Evolutionary conservation across 768 basidiomycete genomes (phyloP).

Genomic region (Lactarius hengduanensis): DNA sequence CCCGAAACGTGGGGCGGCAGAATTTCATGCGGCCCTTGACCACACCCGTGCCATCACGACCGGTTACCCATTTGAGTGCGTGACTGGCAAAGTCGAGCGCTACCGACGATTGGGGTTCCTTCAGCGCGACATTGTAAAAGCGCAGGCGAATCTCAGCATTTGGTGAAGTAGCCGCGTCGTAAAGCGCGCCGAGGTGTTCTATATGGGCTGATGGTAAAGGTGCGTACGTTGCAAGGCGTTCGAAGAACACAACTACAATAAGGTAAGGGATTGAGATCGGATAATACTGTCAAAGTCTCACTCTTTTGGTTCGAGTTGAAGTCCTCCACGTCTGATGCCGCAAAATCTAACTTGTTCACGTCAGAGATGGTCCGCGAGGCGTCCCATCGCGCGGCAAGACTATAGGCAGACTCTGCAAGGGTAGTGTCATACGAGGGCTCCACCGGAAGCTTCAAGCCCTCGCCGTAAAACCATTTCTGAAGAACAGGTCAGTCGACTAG

Average conservation of each 20-base stretch:
- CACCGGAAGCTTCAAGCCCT: slow-evolving; percentile 70
- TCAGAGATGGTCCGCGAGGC: slow-evolving; percentile 50
- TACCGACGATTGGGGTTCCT: slow-evolving; percentile 45
- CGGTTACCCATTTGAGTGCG: slow-evolving; percentile 69
- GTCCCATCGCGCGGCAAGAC: slow-evolving; percentile 74
- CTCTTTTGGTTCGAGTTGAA: slow-evolving; percentile 80
- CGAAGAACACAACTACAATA: slow-evolving; percentile 73
- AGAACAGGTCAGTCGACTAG: neutral
- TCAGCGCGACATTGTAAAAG: slow-evolving; percentile 72
- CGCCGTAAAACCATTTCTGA: slow-evolving; percentile 81
- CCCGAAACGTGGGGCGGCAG: slow-evolving; percentile 67
- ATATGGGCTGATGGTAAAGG: slow-evolving; percentile 62
- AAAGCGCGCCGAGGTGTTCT: slow-evolving; percentile 54
- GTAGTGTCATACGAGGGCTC: slow-evolving; percentile 72
- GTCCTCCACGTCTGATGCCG: slow-evolving; percentile 52
- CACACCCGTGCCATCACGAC: slow-evolving; percentile 51
- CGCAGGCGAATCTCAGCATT: slow-evolving; percentile 79
- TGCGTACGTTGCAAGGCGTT: slow-evolving; percentile 63
- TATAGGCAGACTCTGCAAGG: slow-evolving; percentile 67
- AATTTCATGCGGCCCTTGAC: slow-evolving; percentile 86
- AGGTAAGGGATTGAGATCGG: neutral
- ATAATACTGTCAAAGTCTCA: slow-evolving; percentile 35
- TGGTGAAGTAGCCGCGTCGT: slow-evolving; percentile 48
- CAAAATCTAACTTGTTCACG: slow-evolving; percentile 52
- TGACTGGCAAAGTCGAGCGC: slow-evolving; percentile 51